These are phyloP conservation scores for Conringia planisiliqua DNA, from an alignment of 345 rosid species.

Conservation along the genomic window DNA sequence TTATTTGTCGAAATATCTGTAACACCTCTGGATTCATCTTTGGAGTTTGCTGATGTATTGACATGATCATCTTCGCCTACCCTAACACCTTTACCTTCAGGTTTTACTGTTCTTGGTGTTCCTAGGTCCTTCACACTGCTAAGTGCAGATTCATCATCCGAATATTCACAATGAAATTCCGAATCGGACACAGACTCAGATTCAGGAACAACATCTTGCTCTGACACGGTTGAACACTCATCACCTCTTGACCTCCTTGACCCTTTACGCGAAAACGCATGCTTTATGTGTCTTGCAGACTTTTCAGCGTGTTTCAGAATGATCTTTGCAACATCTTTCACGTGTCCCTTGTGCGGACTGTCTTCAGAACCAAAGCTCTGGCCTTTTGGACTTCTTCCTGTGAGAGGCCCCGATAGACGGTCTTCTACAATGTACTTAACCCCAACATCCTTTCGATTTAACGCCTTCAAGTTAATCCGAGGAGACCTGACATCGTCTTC, in stretches of 20 bases:
- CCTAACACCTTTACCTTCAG: slow-evolving; percentile 21
- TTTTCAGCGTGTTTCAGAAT: slow-evolving; percentile 63
- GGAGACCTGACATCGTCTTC: slow-evolving; percentile 50
- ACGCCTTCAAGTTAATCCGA: slow-evolving; percentile 52
- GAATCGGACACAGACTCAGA: slow-evolving; percentile 42
- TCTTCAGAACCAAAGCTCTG: slow-evolving; percentile 42
- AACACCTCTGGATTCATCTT: not conserved
- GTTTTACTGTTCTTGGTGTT: slow-evolving; percentile 25
- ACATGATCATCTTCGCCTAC: slow-evolving; percentile 26
- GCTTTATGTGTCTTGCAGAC: slow-evolving; percentile 53
- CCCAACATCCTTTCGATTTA: slow-evolving; percentile 41
- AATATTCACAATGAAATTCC: slow-evolving; percentile 16
- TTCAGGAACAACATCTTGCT: slow-evolving; percentile 32
- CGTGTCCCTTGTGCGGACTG: slow-evolving; percentile 45
- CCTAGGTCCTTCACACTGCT: slow-evolving; percentile 11
- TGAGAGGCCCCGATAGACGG: slow-evolving; percentile 33
- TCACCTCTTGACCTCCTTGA: slow-evolving; percentile 40
- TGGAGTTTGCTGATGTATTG: slow-evolving; percentile 23
- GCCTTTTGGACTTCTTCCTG: slow-evolving; percentile 38
- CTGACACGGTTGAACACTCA: slow-evolving; percentile 20
- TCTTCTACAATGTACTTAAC: slow-evolving; percentile 53
- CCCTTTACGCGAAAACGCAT: slow-evolving; percentile 64
- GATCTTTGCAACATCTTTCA: slow-evolving; percentile 61
- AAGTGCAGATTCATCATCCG: slow-evolving; percentile 45
- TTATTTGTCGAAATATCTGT: slow-evolving; percentile 13